phyloP scores from a whole-genome alignment of 164 flowering plant genomes.

The Tetracentron sinense region DNA sequence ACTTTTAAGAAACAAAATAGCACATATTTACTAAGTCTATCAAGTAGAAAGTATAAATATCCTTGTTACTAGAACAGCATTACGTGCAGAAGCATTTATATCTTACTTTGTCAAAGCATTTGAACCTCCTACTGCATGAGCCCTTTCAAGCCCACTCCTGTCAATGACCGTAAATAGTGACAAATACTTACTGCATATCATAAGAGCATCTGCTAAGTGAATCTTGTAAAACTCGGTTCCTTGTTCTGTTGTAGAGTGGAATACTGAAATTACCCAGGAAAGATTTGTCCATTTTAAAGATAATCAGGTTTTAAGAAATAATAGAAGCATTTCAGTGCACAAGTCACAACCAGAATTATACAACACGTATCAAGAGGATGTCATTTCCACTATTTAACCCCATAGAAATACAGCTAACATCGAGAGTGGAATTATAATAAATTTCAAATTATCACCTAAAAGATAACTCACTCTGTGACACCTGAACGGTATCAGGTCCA shows the following conservation, averaged over 20 bases:
- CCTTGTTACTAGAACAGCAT: background rate
- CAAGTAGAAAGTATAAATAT: background rate
- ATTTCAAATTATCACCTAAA: conserved; percentile 3
- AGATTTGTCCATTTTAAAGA: conserved; percentile 96
- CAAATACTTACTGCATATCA: conserved; percentile 99
- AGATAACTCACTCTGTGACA: conserved; percentile 80
- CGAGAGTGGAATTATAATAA: background rate
- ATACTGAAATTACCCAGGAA: conserved; percentile 79
- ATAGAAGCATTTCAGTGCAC: conserved; percentile 4
- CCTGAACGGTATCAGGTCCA: conserved; percentile 95
- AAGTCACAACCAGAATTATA: background rate
- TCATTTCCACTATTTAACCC: background rate
- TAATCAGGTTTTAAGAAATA: conserved; percentile 44
- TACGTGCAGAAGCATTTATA: conserved; percentile 4
- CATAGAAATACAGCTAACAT: background rate
- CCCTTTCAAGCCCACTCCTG: conserved; percentile 95
- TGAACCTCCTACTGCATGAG: conserved; percentile 80
- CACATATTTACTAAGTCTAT: background rate
- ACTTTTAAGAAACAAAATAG: background rate
- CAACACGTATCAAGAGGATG: background rate
- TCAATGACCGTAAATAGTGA: conserved; percentile 85
- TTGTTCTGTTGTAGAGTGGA: conserved; percentile 66
- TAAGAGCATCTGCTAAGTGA: conserved; percentile 88
- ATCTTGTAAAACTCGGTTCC: conserved; percentile 68
- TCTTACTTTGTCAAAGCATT: conserved; percentile 76